Conservation (phyloP, 495 filamentous ascomycete species). For the Penicillium arizonense region DNA sequence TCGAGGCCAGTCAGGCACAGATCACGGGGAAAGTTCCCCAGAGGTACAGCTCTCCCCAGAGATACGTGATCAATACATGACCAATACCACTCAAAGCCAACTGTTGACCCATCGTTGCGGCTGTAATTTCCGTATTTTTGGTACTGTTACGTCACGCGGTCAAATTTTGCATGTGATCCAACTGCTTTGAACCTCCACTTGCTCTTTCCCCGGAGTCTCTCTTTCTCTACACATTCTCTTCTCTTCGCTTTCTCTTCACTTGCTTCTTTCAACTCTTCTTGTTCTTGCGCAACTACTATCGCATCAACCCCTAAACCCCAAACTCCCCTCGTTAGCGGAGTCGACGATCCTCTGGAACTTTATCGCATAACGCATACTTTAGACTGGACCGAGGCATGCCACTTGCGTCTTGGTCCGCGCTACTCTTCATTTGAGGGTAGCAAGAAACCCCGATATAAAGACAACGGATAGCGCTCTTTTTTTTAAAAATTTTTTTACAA, state of each 20-base stretch:
- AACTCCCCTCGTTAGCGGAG: conserved; percentile 3
- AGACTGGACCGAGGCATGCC: conserved; percentile 32
- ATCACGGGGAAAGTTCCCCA: conserved; percentile 5
- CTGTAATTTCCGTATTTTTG: conserved; percentile 24
- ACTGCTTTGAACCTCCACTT: conserved; percentile 11
- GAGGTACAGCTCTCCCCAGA: conserved; percentile 6
- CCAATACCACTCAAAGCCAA: conserved; percentile 2
- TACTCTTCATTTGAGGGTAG: conserved; percentile 29
- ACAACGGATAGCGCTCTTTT: neutral
- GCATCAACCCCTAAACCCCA: neutral
- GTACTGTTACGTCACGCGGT: conserved; percentile 31
- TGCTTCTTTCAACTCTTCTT: neutral
- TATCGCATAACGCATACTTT: conserved; percentile 3
- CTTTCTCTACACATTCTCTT: conserved; percentile 1
- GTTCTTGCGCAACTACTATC: neutral
- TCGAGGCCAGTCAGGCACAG: too few species aligned
- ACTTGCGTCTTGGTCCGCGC: conserved; percentile 18
- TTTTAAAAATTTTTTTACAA: conserved; percentile 13
- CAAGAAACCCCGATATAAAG: conserved; percentile 3
- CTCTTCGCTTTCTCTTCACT: conserved; percentile 1
- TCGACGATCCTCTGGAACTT: conserved; percentile 1
- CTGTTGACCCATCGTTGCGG: neutral
- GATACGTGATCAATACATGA: neutral
- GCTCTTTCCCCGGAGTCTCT: conserved; percentile 4
- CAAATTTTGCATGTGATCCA: conserved; percentile 45